Conservation (phyloP, 2,329 filamentous ascomycete species). For the Pseudogymnoascus sp. region DNA sequence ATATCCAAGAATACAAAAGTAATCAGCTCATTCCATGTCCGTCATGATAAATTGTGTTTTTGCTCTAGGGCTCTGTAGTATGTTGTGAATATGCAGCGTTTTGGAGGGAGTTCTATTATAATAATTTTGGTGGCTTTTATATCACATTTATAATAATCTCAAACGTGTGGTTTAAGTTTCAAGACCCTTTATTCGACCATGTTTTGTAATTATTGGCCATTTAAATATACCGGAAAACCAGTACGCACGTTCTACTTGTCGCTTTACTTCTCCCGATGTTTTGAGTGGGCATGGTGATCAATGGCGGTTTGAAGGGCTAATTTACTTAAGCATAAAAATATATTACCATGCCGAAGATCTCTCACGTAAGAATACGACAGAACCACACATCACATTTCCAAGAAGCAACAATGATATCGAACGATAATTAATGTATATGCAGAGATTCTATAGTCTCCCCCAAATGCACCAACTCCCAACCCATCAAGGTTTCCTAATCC, state of each 20-base stretch:
- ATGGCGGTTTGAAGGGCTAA: not conserved
- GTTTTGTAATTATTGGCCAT: not conserved
- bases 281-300: not conserved
- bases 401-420: too few species aligned
- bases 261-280: not conserved
- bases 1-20: constrained; percentile 3
- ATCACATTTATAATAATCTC: not conserved
- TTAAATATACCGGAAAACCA: not conserved
- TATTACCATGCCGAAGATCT: not conserved
- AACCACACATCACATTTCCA: too few species aligned
- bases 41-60: not conserved
- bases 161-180: not conserved
- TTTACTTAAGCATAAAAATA: not conserved
- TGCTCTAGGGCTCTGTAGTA: too few species aligned
- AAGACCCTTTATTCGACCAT: not conserved
- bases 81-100: too few species aligned
- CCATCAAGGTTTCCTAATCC: not conserved
- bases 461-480: too few species aligned
- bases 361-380: too few species aligned
- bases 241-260: not conserved
- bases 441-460: too few species aligned
- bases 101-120: too few species aligned
- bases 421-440: too few species aligned
- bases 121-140: not conserved
- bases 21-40: not conserved